Evolutionary conservation across 352 stramenopile genomes (phyloP), one percentile per base, ranked within the genome.

Genomic region (Phytopythium ostracodes): DNA sequence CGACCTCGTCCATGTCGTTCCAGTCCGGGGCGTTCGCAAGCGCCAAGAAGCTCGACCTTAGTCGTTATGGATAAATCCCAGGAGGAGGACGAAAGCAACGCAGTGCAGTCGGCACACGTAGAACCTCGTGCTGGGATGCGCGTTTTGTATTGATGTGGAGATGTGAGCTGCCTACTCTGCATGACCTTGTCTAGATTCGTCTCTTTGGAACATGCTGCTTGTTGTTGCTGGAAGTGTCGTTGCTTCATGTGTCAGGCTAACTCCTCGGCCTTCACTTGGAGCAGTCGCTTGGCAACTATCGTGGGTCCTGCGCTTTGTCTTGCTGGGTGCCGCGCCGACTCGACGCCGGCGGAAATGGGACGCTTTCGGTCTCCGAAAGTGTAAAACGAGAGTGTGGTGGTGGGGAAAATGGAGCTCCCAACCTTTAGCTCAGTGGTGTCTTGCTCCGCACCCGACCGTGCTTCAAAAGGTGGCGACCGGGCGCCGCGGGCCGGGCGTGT

Each of bases 401-500:
- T 12, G 44, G 5, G 44, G 40, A 25, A 49, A 9, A 27, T 27
- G 42, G 42, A 24, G 20, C 6, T 3, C 42, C 22, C 42, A 11
- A 14, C 29, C 4, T n/a, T n/a, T n/a, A n/a, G n/a, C n/a, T n/a
- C n/a, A 18, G 14, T 7, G 17, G 38, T 18, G 42, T 17, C n/a
- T n/a, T n/a, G n/a, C n/a, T n/a, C n/a, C n/a, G n/a, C n/a, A 42
- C 36, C 36, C 36, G 36, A 11, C 53, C 44, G 42, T 8, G 2
- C 18, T 4, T 76, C 64, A 87, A 8, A 87, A 65, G 29, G 75
- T 87, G 59, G 65, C 74, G 44, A 76, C 67, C 2, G 73, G 73
- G 40, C 68, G 75, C 3, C 62, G 70, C 51, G 71, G 59, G 31
- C 69, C 71, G 4, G 52, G 60, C 40, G 72, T 62, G 43, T 81